These are phyloP conservation scores for Tripterygium wilfordii DNA, from an alignment of 177 flowering plant genomes.

Conservation along the genomic window DNA sequence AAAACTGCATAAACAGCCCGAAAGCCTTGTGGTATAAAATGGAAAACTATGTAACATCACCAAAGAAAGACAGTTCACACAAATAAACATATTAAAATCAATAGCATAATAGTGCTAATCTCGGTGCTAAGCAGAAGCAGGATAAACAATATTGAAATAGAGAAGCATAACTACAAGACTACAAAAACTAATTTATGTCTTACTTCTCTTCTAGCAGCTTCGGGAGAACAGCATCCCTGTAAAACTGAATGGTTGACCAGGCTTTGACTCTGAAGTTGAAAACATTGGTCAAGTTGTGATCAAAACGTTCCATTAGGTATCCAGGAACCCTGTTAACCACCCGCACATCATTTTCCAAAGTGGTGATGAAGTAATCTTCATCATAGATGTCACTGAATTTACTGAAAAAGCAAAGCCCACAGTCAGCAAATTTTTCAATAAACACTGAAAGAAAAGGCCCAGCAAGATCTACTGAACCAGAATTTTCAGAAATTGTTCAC, in stretches of 20 bases:
- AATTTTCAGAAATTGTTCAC: too few relatives aligned
- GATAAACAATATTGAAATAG: background rate
- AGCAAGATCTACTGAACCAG: too few relatives aligned
- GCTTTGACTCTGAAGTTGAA: conserved; percentile 91
- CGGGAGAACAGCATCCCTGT: conserved; percentile 75
- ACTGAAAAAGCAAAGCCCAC: conserved; percentile 42
- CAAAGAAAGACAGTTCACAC: too few relatives aligned
- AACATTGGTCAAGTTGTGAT: conserved; percentile 78
- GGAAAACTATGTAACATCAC: too few relatives aligned
- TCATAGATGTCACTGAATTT: conserved; percentile 88
- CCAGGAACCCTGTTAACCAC: conserved; percentile 68
- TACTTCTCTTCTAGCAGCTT: conserved; percentile 84
- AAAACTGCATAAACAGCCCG: too few relatives aligned
- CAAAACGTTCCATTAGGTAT: conserved; percentile 87
- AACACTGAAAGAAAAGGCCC: too few relatives aligned
- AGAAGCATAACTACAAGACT: background rate
- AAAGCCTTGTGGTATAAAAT: too few relatives aligned
- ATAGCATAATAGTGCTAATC: too few relatives aligned
- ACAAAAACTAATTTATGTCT: conserved; percentile 12
- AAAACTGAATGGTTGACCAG: conserved; percentile 68
- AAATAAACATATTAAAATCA: too few relatives aligned
- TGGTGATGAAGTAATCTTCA: conserved; percentile 61
- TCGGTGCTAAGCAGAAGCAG: too few relatives aligned
- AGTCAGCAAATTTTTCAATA: background rate
- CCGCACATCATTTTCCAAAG: conserved; percentile 68